Base-by-base conservation (phyloP, 2,329 filamentous ascomycete species). In the Zymoseptoria pseudotritici region DNA sequence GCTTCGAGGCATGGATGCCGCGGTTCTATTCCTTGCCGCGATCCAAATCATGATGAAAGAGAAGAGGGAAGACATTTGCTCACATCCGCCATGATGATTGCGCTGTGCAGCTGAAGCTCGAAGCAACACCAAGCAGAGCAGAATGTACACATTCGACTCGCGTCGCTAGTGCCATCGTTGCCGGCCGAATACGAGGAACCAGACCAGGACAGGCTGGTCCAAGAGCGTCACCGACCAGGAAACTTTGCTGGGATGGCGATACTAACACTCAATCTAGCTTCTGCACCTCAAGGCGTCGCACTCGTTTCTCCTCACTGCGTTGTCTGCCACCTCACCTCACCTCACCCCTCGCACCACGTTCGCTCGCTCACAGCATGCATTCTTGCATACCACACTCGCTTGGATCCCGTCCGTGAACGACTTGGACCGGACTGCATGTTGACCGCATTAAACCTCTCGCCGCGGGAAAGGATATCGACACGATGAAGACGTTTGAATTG, bases 401-500 rank as follows among this genome's bases (percentile, higher is more conserved):
- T 46, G 11, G 36, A n/a, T 17, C 13, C 36, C 17, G 13, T 46
- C 4, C 13, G 13, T n/a, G 11, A 46, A 53, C 52, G 52, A 53
- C 22, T 4, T n/a, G 22, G 9, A 19, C 22, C 11, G 17, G 17
- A 24, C 24, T 22, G 19, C 52, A 10, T 4, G 9, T 2, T n/a
- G 4, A 6, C 22, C 9, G n/a, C 10, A 17, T 13, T 19, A 1
- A 11, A 19, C n/a, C 52, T 19, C 22, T n/a, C 4, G 50, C 22
- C 7, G 52, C 13, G 22, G 17, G 22, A 19, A 21, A 53, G 52
- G 4, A 4, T 4, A 26, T 10, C 52, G 22, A 24, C 52, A 24
- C 22, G 31, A 58, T 59, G 55, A 59, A 60, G 24, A 51, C 57
- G 54, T 57, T 64, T 24, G 58, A 58, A 50, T 56, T 66, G 19